Evolutionary conservation across 306 rosid genomes (phyloP).

Genomic region (peach (Prunus persica)): Prunus_persica_NCBIv2 NC_034009.1:14899501-14900000

Average conservation of each 20-base stretch:
- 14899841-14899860: not conserved
- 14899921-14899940: not conserved
- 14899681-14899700: not conserved
- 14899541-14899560: slow-evolving; percentile 28
- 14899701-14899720: not conserved
- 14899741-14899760: not conserved
- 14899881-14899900: not conserved
- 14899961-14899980: not conserved
- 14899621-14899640: slow-evolving; percentile 14
- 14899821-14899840: not conserved
- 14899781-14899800: not conserved
- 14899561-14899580: slow-evolving; percentile 27
- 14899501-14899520: slow-evolving; percentile 26
- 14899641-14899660: not conserved
- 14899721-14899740: not conserved
- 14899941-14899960: not conserved
- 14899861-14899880: not conserved
- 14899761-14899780: not conserved
- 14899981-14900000: not conserved
- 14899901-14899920: not conserved
- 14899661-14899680: not conserved
- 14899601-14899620: not conserved
- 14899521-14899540: slow-evolving; percentile 13
- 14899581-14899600: not conserved
- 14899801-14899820: not conserved